These are phyloP conservation scores for Solanum tarapatanum DNA, from an alignment of 257 asterid species.

Conservation along the genomic window DNA sequence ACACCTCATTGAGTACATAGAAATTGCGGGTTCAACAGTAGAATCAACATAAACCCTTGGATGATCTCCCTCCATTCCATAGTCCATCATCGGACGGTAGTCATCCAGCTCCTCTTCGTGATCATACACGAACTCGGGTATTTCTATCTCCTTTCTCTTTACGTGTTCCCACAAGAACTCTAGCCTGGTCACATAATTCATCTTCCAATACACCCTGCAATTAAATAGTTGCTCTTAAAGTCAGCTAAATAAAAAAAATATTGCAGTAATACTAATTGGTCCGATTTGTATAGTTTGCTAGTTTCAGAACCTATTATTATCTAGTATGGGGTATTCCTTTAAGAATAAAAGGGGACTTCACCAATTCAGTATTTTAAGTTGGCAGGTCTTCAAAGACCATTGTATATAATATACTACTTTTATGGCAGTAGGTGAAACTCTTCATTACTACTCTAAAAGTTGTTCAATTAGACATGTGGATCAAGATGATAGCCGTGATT, in stretches of 20 bases:
- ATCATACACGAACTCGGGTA: slow-evolving; percentile 74
- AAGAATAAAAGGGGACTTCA: not conserved
- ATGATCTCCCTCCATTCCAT: slow-evolving; percentile 78
- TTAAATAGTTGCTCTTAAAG: not conserved
- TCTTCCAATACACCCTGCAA: slow-evolving; percentile 48
- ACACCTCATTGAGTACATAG: slow-evolving; percentile 70
- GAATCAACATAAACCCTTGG: slow-evolving; percentile 30
- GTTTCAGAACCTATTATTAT: not conserved
- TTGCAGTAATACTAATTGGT: not conserved
- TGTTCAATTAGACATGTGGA: not conserved
- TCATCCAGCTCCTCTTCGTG: slow-evolving; percentile 56
- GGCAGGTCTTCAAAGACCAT: not conserved
- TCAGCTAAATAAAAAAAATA: not conserved
- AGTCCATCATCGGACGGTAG: slow-evolving; percentile 31
- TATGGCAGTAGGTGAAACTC: not conserved
- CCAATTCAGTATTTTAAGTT: not conserved
- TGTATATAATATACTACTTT: not conserved
- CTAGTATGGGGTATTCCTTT: not conserved
- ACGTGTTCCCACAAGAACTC: slow-evolving; percentile 58
- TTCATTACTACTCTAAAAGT: not conserved
- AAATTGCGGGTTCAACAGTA: slow-evolving; percentile 23
- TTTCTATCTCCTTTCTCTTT: slow-evolving; percentile 42
- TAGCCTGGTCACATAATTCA: slow-evolving; percentile 50
- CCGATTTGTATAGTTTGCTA: not conserved
- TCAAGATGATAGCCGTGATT: not conserved